These are phyloP conservation scores for Bathelium albidoporum DNA, from an alignment of 495 filamentous ascomycete genomes.

Conservation along the genomic window DNA sequence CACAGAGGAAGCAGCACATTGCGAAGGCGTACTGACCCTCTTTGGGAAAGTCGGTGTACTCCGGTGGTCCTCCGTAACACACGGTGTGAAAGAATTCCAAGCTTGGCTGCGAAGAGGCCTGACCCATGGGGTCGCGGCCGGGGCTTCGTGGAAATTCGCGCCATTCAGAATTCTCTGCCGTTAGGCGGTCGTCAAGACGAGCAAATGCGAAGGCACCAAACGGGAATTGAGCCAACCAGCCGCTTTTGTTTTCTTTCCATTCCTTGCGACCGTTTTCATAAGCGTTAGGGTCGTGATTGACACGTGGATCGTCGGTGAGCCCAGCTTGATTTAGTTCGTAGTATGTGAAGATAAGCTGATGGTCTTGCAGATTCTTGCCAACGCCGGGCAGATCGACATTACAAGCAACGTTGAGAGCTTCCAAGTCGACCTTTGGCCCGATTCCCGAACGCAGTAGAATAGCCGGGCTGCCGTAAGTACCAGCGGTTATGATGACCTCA, in stretches of 20 bases:
- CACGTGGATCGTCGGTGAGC: slow-evolving; percentile 35
- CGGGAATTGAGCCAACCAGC: slow-evolving; percentile 42
- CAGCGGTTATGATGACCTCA: slow-evolving; percentile 14
- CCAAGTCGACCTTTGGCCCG: slow-evolving; percentile 13
- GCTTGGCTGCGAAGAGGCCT: slow-evolving; percentile 39
- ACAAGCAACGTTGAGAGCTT: slow-evolving; percentile 10
- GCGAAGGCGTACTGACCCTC: slow-evolving; percentile 37
- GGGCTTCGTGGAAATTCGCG: slow-evolving; percentile 30
- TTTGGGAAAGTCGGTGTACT: slow-evolving; percentile 38
- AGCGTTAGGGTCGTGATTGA: slow-evolving; percentile 33
- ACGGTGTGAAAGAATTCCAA: slow-evolving; percentile 44
- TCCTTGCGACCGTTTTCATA: slow-evolving; percentile 32
- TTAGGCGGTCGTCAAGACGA: slow-evolving; percentile 40
- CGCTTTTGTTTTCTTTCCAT: slow-evolving; percentile 41
- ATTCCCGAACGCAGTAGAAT: slow-evolving; percentile 15
- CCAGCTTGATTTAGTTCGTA: slow-evolving; percentile 39
- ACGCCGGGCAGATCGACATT: slow-evolving; percentile 15
- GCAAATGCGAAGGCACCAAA: slow-evolving; percentile 47
- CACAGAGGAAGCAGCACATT: slow-evolving; percentile 25
- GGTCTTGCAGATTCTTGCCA: slow-evolving; percentile 18
- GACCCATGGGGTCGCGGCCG: slow-evolving; percentile 44
- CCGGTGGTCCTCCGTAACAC: slow-evolving; percentile 43
- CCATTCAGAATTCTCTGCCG: slow-evolving; percentile 34
- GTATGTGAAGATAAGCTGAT: slow-evolving; percentile 31
- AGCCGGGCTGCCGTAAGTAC: slow-evolving; percentile 13